These are phyloP conservation scores for Psidium friedrichsthalianum DNA, from an alignment of 345 rosid genomes.

Conservation along the genomic window DNA sequence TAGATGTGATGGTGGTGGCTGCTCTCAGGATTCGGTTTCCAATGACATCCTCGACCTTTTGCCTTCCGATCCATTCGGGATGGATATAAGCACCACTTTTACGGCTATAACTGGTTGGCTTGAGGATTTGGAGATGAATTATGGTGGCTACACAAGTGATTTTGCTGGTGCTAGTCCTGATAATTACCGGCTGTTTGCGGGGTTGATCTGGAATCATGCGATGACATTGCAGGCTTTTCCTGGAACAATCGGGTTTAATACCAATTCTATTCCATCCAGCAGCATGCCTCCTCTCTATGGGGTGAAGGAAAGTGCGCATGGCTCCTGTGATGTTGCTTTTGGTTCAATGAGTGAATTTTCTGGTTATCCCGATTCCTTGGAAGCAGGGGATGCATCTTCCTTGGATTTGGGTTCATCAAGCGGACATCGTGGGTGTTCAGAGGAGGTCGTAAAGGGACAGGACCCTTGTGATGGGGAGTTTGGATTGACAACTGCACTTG, in stretches of 20 bases:
- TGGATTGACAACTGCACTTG: background rate
- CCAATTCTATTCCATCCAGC: conserved; percentile 8
- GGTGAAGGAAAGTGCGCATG: conserved; percentile 15
- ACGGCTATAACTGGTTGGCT: conserved; percentile 86
- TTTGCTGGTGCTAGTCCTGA: conserved; percentile 29
- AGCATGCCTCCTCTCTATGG: conserved; percentile 13
- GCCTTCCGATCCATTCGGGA: conserved; percentile 93
- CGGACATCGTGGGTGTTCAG: background rate
- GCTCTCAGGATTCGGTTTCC: conserved; percentile 59
- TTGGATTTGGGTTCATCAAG: background rate
- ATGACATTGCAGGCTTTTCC: conserved; percentile 54
- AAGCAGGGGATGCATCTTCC: background rate
- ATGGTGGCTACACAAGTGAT: conserved; percentile 30
- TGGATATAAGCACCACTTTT: conserved; percentile 74
- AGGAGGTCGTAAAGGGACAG: background rate
- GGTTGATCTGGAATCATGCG: conserved; percentile 76
- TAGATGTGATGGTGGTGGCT: conserved; percentile 27
- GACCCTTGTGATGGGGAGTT: background rate
- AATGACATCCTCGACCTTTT: conserved; percentile 74
- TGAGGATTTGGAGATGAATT: conserved; percentile 70
- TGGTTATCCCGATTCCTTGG: conserved; percentile 2
- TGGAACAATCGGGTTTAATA: conserved; percentile 15
- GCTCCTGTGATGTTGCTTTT: conserved; percentile 3
- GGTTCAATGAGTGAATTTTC: conserved; percentile 17
- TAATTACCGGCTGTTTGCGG: conserved; percentile 59